phyloP scores from a whole-genome alignment of 129 eudicot genomes.

The Flaveria linearis region DNA sequence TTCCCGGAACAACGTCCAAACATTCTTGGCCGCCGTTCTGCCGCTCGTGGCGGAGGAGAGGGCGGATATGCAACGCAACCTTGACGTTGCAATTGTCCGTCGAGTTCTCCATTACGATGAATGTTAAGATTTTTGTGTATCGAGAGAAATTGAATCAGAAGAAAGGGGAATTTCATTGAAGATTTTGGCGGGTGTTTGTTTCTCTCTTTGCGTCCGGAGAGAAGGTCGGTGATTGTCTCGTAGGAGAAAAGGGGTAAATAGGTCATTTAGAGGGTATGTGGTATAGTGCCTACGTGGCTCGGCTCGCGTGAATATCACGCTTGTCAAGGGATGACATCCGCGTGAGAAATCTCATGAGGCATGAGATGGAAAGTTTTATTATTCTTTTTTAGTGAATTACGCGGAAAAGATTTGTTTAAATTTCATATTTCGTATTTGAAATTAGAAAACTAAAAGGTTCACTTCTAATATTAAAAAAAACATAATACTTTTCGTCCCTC shows the following conservation, averaged over 20 bases:
- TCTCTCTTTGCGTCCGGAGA: not conserved
- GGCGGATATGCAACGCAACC: slow-evolving; percentile 93
- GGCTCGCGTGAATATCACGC: too few relatives aligned
- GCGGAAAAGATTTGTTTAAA: too few relatives aligned
- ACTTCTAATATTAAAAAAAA: too few relatives aligned
- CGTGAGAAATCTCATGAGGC: too few relatives aligned
- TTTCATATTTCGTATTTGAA: too few relatives aligned
- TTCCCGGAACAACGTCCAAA: slow-evolving; percentile 69
- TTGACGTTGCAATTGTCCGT: slow-evolving; percentile 85
- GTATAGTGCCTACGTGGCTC: too few relatives aligned
- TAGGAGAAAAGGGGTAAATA: slow-evolving; percentile 14
- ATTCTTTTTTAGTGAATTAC: too few relatives aligned
- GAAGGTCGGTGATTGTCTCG: not conserved
- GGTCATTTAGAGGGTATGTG: not conserved
- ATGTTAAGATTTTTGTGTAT: slow-evolving; percentile 20
- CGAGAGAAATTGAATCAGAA: slow-evolving; percentile 22
- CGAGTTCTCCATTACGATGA: slow-evolving; percentile 36
- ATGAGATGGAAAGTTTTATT: too few relatives aligned
- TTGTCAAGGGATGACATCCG: too few relatives aligned
- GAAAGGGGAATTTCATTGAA: slow-evolving; percentile 32
- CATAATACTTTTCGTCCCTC: too few relatives aligned
- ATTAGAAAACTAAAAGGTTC: too few relatives aligned
- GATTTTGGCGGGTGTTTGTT: slow-evolving; percentile 45
- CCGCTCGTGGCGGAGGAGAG: slow-evolving; percentile 80
- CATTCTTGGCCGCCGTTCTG: slow-evolving; percentile 89